These are phyloP conservation scores for Exidia glandulosa DNA, from an alignment of 768 basidiomycete genomes.

Conservation along the genomic window DNA sequence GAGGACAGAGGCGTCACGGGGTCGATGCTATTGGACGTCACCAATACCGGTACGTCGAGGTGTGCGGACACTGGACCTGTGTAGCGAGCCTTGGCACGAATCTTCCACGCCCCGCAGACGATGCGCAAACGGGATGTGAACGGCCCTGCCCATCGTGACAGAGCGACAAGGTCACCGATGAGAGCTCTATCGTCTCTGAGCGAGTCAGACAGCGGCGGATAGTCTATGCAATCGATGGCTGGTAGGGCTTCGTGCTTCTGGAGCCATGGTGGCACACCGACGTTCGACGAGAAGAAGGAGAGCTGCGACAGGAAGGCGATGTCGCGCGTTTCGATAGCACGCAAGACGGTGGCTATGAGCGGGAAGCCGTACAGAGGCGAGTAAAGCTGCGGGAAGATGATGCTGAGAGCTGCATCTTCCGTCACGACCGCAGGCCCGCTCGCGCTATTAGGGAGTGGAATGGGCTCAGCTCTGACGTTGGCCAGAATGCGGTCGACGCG, in stretches of 20 bases:
- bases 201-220: not conserved
- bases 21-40: not conserved
- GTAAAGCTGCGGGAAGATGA: not conserved
- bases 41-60: not conserved
- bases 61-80: not conserved
- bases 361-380: not conserved
- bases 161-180: not conserved
- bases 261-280: not conserved
- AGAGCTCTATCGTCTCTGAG: not conserved
- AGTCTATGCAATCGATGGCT: not conserved
- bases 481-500: not conserved
- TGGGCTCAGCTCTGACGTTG: not conserved
- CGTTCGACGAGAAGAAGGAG: not conserved
- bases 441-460: not conserved
- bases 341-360: not conserved
- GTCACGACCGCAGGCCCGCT: not conserved
- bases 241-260: not conserved
- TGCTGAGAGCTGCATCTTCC: not conserved
- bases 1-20: not conserved
- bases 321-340: not conserved
- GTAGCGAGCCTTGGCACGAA: not conserved
- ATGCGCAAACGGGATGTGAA: not conserved
- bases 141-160: not conserved
- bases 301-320: not conserved
- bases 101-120: not conserved